Conservation (phyloP, 495 filamentous ascomycete species). For the Penicillium nucicola region DNA sequence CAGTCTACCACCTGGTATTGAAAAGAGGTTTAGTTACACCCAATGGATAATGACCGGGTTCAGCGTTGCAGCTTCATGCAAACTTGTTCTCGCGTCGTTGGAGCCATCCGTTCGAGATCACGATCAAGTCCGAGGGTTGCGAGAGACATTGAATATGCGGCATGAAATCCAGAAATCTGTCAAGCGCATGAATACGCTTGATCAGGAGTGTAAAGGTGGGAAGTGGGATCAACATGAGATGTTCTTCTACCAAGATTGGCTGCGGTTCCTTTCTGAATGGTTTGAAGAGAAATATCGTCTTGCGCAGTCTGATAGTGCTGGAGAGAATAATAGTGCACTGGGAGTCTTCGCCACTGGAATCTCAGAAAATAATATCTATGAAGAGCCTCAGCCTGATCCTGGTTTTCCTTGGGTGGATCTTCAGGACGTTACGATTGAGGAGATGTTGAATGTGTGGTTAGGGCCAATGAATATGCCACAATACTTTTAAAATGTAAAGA, state of each 20-base stretch:
- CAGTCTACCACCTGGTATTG: no score
- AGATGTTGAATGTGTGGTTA: conserved; percentile 12
- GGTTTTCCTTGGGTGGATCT: conserved; percentile 11
- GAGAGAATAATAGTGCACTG: conserved; percentile 5
- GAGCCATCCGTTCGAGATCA: conserved; percentile 11
- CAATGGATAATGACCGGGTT: neutral
- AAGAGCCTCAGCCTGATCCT: conserved; percentile 2
- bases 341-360: conserved; percentile 7
- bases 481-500: neutral
- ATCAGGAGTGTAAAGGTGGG: conserved; percentile 8
- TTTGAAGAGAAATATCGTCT: conserved; percentile 13
- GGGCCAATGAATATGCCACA: conserved; percentile 7
- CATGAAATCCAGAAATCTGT: conserved; percentile 1
- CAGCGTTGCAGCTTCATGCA: conserved; percentile 13
- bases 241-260: conserved; percentile 10
- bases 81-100: conserved; percentile 13
- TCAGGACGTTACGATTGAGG: conserved; percentile 14
- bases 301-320: conserved; percentile 7
- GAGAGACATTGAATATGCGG: conserved; percentile 1
- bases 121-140: neutral
- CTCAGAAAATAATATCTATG: conserved; percentile 2
- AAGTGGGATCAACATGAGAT: conserved; percentile 2
- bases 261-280: conserved; percentile 10
- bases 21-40: no score
- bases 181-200: conserved; percentile 7